Evolutionary conservation across 139 green algal species (phyloP), one percentile per base, ranked within the genome.

Genomic region (Chlamydomonas sphaeroides): DNA sequence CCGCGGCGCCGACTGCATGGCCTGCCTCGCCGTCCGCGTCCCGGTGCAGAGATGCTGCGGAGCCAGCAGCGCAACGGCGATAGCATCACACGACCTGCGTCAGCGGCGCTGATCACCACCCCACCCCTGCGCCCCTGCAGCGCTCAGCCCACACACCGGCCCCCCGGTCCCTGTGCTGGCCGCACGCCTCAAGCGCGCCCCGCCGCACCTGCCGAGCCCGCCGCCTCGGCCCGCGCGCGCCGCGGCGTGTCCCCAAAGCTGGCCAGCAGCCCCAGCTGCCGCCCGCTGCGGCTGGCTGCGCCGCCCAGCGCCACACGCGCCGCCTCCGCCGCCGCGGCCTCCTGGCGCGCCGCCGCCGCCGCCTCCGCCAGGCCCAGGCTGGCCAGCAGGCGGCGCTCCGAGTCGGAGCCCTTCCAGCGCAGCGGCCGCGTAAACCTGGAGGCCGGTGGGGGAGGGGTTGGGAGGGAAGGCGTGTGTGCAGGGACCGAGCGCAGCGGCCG

Each of bases 401-500:
- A 67, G 25, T 56, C 65, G 28, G 65, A 74, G 65, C 77, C 77
- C 77, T 84, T 84, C 77, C 77, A 84, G 18, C 65, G 65, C 23
- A 84, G 65, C 17, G 77, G 77, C 33, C 77, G 48, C 18, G 36
- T 33, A 17, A 67, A 75, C 65, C 77, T 84, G 65, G 17, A n/a
- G 18, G 18, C 8, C 3, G 38, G 17, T 17, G 33, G 33, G 35
- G 35, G 35, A 28, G 6, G 35, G 35, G 33, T 28, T 33, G 1
- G 38, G 10, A 33, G 21, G 20, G 14, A 38, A 72, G 38, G 6
- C 23, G 63, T n/a, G 11, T 8, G 28, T 20, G 23, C 61, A n/a
- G n/a, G n/a, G n/a, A n/a, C n/a, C n/a, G n/a, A n/a, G n/a, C n/a
- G n/a, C n/a, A n/a, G n/a, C n/a, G n/a, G n/a, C n/a, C n/a, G n/a